Conservation (phyloP, 257 asterid species). For the Rubia yunnanensis region DNA sequence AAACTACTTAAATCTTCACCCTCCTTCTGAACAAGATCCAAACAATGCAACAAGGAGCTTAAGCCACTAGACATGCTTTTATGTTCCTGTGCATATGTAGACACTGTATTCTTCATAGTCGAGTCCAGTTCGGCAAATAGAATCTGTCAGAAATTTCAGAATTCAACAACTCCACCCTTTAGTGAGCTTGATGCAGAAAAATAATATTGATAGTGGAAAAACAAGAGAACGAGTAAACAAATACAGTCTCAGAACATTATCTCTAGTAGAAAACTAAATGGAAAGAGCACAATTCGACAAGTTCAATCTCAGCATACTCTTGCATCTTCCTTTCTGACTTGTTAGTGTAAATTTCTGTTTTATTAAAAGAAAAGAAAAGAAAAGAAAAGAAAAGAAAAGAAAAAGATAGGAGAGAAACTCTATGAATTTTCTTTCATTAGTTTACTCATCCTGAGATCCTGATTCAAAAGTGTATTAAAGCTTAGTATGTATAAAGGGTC, state of each 20-base stretch:
- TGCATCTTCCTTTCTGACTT: not conserved
- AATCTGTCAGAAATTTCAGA: conserved; percentile 46
- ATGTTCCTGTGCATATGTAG: conserved; percentile 61
- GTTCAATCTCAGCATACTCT: not conserved
- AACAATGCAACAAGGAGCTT: conserved; percentile 31
- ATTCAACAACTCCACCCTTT: conserved; percentile 17
- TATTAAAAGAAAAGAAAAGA: no score
- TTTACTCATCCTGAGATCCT: not conserved
- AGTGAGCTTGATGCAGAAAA: not conserved
- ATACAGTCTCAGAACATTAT: conserved; percentile 20
- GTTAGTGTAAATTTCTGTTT: not conserved
- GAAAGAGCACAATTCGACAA: not conserved
- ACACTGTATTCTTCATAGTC: conserved; percentile 55
- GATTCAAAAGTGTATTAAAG: not conserved
- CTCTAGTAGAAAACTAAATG: not conserved
- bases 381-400: not conserved
- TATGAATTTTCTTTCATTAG: not conserved
- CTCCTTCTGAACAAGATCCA: conserved; percentile 43
- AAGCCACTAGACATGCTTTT: conserved; percentile 39
- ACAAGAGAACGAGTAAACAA: not conserved
- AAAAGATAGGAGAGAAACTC: not conserved
- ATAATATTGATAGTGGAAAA: not conserved
- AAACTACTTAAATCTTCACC: conserved; percentile 29
- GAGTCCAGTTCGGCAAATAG: conserved; percentile 71
- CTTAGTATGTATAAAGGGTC: no score